Base-by-base conservation (phyloP, 2,329 filamentous ascomycete species). In the Aspergillus glaucus region DNA sequence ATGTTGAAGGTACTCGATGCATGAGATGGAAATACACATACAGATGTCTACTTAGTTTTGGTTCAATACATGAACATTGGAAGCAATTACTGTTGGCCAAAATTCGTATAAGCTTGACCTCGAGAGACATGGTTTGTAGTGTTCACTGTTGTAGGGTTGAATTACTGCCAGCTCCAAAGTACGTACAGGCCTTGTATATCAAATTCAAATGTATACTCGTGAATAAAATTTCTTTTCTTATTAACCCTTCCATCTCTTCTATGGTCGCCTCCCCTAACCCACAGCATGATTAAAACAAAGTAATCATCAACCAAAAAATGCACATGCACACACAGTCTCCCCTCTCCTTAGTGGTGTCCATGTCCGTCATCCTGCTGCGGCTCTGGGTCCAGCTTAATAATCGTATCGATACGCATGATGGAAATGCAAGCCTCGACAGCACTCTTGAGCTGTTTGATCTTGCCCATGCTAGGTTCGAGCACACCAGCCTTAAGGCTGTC, bases 371-470 rank as follows among this genome's bases (percentile, higher is more conserved):
- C 80, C 64, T 84, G 80, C 65, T 80, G 79, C 76, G 85, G 81
- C 77, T 96, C 90, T 15, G 91, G 91, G 78, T 98, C 93, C 71
- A 98, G 76, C 78, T 95, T 95, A 75, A 98, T 97, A 73, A 98
- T 79, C 57, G 93, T 97, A 76, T 98, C 93, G 68, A 98, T 98
- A 64, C 93, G 83, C 93, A 98, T 97, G 69, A 98, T 97, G 66
- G 90, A 88, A 72, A 98, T 95, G 72, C 93, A 97, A 48, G 93
- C 93, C 76, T 98, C 93, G 44, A 98, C 93, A 24, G 93, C 93
- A 73, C 87, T 94, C 85, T 98, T 98, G 66, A 98, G 78, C 78
- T 97, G 93, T 73, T 92, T 87, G 59, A 98, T 82, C 80, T 98
- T 98, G 81, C 92, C 96, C 78, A 98, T 90, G 73, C 87, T 95